phyloP scores from a whole-genome alignment of 2,329 filamentous ascomycete species.

The Cordyceps fumosorosea region DNA sequence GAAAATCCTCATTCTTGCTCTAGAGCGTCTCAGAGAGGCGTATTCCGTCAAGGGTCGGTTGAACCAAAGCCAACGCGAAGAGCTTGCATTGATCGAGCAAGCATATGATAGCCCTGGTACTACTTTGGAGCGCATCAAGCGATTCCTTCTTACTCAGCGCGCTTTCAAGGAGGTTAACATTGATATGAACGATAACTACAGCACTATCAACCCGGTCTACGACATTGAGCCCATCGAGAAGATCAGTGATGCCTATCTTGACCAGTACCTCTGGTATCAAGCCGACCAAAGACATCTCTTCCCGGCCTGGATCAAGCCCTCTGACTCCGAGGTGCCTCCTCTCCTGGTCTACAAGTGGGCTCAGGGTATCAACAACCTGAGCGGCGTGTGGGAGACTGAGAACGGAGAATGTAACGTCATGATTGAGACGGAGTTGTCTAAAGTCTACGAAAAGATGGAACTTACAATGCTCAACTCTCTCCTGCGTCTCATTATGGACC shows the following conservation, averaged over 20 bases:
- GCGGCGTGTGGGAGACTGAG: constrained; percentile 87
- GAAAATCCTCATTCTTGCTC: constrained; percentile 91
- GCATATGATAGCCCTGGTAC: constrained; percentile 97
- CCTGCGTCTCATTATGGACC: constrained; percentile 94
- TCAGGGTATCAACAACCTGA: constrained; percentile 96
- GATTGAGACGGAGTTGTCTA: constrained; percentile 97
- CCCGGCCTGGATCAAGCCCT: constrained; percentile 98
- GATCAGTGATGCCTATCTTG: constrained; percentile 96
- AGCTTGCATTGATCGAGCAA: constrained; percentile 93
- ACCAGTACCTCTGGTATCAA: constrained; percentile 99
- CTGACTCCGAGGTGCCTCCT: constrained; percentile 93
- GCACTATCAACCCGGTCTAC: constrained; percentile 96
- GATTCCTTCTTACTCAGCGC: constrained; percentile 91
- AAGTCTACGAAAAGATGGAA: constrained; percentile 99
- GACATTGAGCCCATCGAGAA: constrained; percentile 99
- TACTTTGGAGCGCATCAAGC: constrained; percentile 91
- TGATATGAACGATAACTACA: constrained; percentile 99
- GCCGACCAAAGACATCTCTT: constrained; percentile 95
- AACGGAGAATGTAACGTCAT: constrained; percentile 97
- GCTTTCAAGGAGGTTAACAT: constrained; percentile 99
- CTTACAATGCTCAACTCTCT: constrained; percentile 90
- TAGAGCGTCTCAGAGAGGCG: constrained; percentile 87
- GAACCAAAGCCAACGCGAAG: constrained; percentile 96
- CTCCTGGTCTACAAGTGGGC: constrained; percentile 97
- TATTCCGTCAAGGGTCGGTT: constrained; percentile 96